Base-by-base conservation (phyloP, 164 flowering plant genomes). In the Umbilicus rupestris region DNA sequence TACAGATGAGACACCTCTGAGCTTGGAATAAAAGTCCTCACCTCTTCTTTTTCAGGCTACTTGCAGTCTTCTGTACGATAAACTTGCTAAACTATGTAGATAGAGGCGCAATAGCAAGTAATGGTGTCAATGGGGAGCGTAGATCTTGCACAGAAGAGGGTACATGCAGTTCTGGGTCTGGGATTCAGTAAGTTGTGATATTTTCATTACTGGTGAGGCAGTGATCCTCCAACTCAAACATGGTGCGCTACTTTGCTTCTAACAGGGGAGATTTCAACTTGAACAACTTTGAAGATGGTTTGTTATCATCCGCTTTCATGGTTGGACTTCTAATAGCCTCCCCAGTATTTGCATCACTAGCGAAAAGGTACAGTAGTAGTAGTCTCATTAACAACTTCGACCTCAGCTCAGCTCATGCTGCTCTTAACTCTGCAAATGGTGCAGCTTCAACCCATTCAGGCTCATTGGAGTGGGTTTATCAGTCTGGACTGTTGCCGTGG, bases 261-360 rank as follows among this genome's bases (percentile, higher is more conserved):
- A 66, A 17, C 70, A 94, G 98, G 83, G 97, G 97, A 45, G 88
- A 84, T 30, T 94, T 94, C 67, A 79, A 88, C 73, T 79, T 94
- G 79, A 84, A 47, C 70, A 81, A 94, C 73, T 94, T 91, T 70
- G 74, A 94, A 81, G 98, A 94, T 85, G 98, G 98, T 49, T 71
- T 94, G 75, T 68, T 94, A 70, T 94, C 98, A 66, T 94, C 98
- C 68, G 95, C 97, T 10, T 91, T 94, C 76, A 94, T 94, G 98
- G 97, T 94, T 74, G 98, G 98, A 63, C 96, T 94, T 73, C 86
- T 94, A 44, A 64, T 94, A 68, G 87, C 97, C 70, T 94, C 95
- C 69, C 98, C 98, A 31, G 83, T 91, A 75, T 91, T 91, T 83
- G 98, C 98, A 55, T 81, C 93, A 30, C 72, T 88, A 44, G 87